These are phyloP conservation scores for Pseudocercospora fuligena DNA, from an alignment of 2,329 filamentous ascomycete genomes.

Conservation along the genomic window DNA sequence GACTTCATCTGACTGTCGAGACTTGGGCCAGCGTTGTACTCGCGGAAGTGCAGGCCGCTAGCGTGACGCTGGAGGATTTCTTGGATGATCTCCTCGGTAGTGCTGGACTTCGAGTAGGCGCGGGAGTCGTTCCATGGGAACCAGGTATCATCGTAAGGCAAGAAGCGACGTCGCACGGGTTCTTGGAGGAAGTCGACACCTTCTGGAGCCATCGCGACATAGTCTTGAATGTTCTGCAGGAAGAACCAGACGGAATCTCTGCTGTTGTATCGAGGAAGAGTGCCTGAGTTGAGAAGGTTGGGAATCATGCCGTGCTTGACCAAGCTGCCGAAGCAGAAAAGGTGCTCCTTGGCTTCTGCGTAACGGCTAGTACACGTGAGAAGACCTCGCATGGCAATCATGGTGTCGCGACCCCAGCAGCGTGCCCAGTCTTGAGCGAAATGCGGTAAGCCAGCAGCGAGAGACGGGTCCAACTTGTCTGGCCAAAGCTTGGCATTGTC, in stretches of 20 bases:
- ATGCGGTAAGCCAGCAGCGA: conserved; percentile 92
- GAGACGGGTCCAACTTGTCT: conserved; percentile 77
- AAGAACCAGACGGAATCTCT: conserved; percentile 98
- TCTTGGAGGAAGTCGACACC: conserved; percentile 75
- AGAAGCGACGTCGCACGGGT: conserved; percentile 80
- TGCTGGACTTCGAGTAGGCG: conserved; percentile 83
- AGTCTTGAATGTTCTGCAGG: conserved; percentile 94
- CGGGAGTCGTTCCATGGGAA: conserved; percentile 80
- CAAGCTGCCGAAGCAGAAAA: conserved; percentile 91
- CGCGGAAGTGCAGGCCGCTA: conserved; percentile 85
- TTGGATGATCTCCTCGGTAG: conserved; percentile 86
- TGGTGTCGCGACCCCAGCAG: conserved; percentile 97
- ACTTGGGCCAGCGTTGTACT: conserved; percentile 87
- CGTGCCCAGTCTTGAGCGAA: conserved; percentile 93
- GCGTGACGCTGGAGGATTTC: conserved; percentile 93
- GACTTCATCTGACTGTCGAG: conserved; percentile 93
- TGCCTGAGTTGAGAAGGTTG: conserved; percentile 86
- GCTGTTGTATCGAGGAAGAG: conserved; percentile 89
- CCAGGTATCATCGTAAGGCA: conserved; percentile 96
- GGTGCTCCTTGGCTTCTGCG: conserved; percentile 88
- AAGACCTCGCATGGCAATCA: conserved; percentile 92
- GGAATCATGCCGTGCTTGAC: conserved; percentile 99
- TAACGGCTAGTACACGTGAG: conserved; percentile 88
- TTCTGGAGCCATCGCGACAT: conserved; percentile 77
- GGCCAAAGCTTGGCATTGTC: conserved; percentile 92